Evolutionary conservation across 1,284 basidiomycete species (phyloP), one percentile per base, ranked within the genome.

Genomic region (Fomes fomentarius): DNA sequence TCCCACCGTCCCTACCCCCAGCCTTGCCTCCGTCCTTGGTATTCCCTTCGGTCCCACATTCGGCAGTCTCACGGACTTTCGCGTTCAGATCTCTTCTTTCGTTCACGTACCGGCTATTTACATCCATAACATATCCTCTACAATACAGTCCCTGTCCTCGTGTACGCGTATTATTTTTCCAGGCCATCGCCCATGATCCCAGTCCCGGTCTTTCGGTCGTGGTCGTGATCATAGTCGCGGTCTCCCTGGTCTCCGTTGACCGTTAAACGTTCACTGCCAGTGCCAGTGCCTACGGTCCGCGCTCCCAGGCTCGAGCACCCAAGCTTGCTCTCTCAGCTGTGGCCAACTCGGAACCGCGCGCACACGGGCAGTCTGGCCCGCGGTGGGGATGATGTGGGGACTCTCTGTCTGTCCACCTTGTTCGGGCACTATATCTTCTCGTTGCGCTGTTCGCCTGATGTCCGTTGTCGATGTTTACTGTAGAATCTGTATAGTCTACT

Each of bases 111-210:
- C 30, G 43, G 21, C 22, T 60, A 61, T 61, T 54, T 58, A 58
- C 59, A 49, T 28, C 35, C 46, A 12, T 50, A 45, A 55, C 48
- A 54, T 60, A 54, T 57, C 56, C 55, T 19, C 34, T 61, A 61
- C 54, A 34, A 51, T 58, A 58, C 59, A 54, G 43, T 47, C 42
- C 21, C 45, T 35, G 25, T 38, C 43, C 38, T 49, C 48, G 38
- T 56, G 59, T 61, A 58, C 58, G 55, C 50, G 52, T 54, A 51
- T 54, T 47, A 40, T 40, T 26, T n/a, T n/a, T 47, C 28, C 42
- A 45, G 26, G 17, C 43, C 17, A 7, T 6, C 33, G 35, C 24
- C 33, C 47, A 28, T 25, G 33, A 34, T 41, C 46, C 17, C 38
- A 11, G 38, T 11, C 38, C 3, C 38, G 38, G 38, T 12, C 37